phyloP scores from a whole-genome alignment of 805 yeast genomes.

The Yamadazyma scolyti region DNA sequence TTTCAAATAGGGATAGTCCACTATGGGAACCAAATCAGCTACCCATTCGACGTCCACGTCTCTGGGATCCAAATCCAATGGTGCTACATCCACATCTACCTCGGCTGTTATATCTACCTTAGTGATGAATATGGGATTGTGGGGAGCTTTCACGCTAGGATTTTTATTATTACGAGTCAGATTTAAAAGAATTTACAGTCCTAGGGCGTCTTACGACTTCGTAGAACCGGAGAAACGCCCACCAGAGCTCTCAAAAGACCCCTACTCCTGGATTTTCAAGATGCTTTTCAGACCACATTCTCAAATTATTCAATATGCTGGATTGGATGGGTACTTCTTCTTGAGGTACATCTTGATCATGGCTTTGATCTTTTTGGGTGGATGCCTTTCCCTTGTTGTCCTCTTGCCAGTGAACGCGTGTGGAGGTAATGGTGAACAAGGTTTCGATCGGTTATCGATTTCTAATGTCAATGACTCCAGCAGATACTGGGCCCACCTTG shows the following conservation, averaged over 20 bases:
- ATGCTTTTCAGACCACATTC: conserved; percentile 65
- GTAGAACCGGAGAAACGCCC: conserved; percentile 63
- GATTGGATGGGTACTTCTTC: conserved; percentile 92
- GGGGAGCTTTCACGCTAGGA: conserved; percentile 53
- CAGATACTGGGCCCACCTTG: conserved; percentile 83
- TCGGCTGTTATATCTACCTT: conserved; percentile 72
- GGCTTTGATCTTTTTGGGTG: conserved; percentile 40
- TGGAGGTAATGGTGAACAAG: conserved; percentile 54
- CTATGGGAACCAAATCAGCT: too few species aligned
- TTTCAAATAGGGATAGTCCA: too few species aligned
- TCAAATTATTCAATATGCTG: conserved; percentile 80
- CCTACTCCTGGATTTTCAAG: conserved; percentile 66
- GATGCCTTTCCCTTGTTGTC: conserved; percentile 57
- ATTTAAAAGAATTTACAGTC: conserved; percentile 76
- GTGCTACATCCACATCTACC: conserved; percentile 44
- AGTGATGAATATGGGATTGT: conserved; percentile 62
- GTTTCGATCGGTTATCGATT: conserved; percentile 74
- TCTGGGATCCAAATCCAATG: too few species aligned
- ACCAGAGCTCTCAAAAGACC: conserved; percentile 66
- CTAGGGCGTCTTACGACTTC: conserved; percentile 65
- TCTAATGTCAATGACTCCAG: conserved; percentile 60
- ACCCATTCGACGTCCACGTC: too few species aligned
- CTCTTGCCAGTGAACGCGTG: conserved; percentile 74
- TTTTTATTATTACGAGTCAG: conserved; percentile 67
- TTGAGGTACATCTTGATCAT: conserved; percentile 69